phyloP scores from a whole-genome alignment of 208 protist species.

The Herpetomonas samuelpessoai region DNA sequence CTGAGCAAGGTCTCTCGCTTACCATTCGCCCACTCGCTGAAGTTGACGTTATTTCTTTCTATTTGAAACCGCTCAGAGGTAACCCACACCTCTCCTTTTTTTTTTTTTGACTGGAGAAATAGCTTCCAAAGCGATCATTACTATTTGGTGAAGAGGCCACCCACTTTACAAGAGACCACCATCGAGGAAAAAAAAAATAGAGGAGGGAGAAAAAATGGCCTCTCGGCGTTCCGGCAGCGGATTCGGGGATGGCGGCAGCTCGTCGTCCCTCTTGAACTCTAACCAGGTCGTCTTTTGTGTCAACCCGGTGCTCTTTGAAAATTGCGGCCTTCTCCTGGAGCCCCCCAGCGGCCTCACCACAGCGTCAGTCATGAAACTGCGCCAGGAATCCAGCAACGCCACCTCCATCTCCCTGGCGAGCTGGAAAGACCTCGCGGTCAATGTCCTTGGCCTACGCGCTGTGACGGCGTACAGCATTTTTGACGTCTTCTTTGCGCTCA shows the following conservation, averaged over 20 bases:
- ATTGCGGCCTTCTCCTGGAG: slow-evolving; percentile 73
- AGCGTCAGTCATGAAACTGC: slow-evolving; percentile 67
- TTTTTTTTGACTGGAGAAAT: too few species aligned
- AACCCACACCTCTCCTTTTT: too few species aligned
- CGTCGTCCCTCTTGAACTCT: neutral
- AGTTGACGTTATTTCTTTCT: too few species aligned
- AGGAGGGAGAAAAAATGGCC: neutral
- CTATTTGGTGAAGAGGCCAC: neutral
- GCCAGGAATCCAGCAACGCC: slow-evolving; percentile 55
- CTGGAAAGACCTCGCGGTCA: slow-evolving; percentile 76
- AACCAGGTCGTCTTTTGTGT: slow-evolving; percentile 66
- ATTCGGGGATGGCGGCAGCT: neutral
- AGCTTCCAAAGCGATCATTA: neutral
- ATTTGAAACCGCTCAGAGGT: too few species aligned
- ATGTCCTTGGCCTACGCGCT: slow-evolving; percentile 60
- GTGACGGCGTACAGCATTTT: slow-evolving; percentile 75
- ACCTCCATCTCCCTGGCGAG: slow-evolving; percentile 73
- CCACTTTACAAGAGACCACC: neutral
- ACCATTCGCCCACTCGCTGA: too few species aligned
- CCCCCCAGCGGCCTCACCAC: slow-evolving; percentile 70
- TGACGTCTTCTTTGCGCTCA: slow-evolving; percentile 85
- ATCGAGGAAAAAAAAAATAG: neutral
- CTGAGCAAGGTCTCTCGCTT: too few species aligned
- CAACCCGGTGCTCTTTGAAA: slow-evolving; percentile 81
- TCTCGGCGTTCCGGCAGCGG: neutral